Evolutionary conservation across 2,329 filamentous ascomycete genomes (phyloP).

Genomic region (Nigrospora osmanthi): DNA sequence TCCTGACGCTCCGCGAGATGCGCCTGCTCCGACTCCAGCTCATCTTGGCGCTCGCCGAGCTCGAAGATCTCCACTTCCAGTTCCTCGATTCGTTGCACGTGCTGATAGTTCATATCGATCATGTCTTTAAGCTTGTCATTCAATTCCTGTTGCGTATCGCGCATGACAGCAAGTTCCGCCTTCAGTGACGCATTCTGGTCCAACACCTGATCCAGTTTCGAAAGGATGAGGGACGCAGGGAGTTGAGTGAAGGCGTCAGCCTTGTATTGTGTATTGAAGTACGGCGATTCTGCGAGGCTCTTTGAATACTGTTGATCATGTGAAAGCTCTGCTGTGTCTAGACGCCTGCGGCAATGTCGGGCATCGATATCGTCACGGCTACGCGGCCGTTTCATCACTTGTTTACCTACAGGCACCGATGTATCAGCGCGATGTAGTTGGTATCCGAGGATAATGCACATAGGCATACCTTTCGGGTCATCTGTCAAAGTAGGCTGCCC

Average conservation of each 20-base stretch:
- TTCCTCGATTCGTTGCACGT: neutral
- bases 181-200: conserved; percentile 1
- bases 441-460: neutral
- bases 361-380: neutral
- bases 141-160: neutral
- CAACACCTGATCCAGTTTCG: conserved; percentile 3
- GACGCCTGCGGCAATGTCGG: conserved; percentile 1
- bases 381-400: conserved; percentile 1
- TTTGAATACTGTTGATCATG: neutral
- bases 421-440: neutral
- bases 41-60: neutral
- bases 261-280: neutral
- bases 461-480: neutral
- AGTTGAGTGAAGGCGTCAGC: neutral
- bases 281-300: neutral
- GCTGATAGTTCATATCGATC: neutral
- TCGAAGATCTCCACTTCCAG: neutral
- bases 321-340: neutral
- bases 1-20: conserved; percentile 3
- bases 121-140: conserved; percentile 1
- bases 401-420: neutral
- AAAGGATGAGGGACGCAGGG: conserved; percentile 1
- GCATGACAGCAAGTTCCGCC: conserved; percentile 1
- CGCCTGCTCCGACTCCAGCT: neutral
- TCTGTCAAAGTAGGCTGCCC: neutral